These are phyloP conservation scores for Chlamydomonas applanata DNA, from an alignment of 139 green algal species.

Conservation along the genomic window DNA sequence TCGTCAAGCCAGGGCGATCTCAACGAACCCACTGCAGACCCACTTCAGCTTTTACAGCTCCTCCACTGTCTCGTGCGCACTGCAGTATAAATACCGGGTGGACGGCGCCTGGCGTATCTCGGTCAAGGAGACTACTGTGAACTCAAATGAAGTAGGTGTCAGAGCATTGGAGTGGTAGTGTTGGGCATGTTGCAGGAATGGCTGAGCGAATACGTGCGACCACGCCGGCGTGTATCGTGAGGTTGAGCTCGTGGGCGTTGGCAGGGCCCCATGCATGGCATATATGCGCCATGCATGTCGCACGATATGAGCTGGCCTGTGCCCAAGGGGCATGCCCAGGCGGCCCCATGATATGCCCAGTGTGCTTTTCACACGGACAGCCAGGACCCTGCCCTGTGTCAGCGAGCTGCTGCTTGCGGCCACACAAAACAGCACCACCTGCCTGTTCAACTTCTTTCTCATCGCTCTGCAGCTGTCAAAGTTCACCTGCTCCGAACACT, in stretches of 20 bases:
- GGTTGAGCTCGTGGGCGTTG: neutral
- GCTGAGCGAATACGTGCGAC: neutral
- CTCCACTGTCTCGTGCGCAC: neutral
- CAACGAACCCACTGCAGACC: neutral
- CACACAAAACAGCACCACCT: neutral
- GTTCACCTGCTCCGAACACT: neutral
- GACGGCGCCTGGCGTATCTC: constrained; percentile 9
- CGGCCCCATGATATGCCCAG: no score
- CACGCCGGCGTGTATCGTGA: neutral
- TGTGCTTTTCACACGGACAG: no score
- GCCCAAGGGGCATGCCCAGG: no score
- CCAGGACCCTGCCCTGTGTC: no score
- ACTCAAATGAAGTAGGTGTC: constrained; percentile 1
- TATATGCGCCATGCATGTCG: neutral
- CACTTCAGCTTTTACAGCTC: neutral
- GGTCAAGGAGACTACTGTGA: constrained; percentile 4
- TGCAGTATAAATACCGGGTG: constrained; percentile 19
- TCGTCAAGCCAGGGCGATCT: neutral
- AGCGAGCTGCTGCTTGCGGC: no score
- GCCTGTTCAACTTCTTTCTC: neutral
- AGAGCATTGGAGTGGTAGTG: neutral
- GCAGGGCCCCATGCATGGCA: neutral
- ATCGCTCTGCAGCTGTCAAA: neutral
- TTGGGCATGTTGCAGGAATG: neutral
- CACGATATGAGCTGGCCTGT: no score